A percentile compares a stretch with the other conserved stretches of the same genome.
Conservation (phyloP, 140 eudicot species). For the Ambrosia hybrid region DNA sequence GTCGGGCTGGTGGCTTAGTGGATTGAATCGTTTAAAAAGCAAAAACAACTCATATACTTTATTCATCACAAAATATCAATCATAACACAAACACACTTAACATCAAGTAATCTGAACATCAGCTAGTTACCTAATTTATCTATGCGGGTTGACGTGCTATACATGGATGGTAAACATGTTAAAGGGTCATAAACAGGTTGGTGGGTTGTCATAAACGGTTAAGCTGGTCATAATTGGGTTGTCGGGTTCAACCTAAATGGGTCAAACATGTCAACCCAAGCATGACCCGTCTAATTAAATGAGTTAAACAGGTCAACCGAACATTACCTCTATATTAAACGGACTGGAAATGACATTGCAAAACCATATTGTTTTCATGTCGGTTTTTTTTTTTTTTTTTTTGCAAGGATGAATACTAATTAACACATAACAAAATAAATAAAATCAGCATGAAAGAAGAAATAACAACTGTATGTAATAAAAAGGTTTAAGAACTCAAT, state of each 20-base stretch:
- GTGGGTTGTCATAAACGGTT: neutral
- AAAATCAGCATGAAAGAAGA: constrained; percentile 8
- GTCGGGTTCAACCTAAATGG: neutral
- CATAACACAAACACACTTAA: neutral
- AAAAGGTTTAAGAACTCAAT: constrained; percentile 10
- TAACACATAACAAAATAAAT: neutral
- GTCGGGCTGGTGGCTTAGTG: neutral
- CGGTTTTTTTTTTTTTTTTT: neutral
- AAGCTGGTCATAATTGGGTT: neutral
- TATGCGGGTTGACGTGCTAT: neutral
- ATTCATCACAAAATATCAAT: neutral
- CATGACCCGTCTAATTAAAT: too few species aligned
- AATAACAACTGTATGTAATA: constrained; percentile 11
- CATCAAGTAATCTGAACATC: neutral
- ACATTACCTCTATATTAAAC: neutral
- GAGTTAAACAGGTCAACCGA: neutral
- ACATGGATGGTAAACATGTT: neutral
- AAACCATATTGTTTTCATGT: neutral
- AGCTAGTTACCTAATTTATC: neutral
- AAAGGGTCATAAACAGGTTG: neutral
- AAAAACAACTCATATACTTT: neutral
- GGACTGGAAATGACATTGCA: neutral
- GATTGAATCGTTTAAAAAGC: neutral
- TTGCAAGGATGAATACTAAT: neutral
- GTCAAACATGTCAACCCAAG: neutral